Conservation (phyloP, 2,329 filamentous ascomycete species). For the Colletotrichum tofieldiae region DNA sequence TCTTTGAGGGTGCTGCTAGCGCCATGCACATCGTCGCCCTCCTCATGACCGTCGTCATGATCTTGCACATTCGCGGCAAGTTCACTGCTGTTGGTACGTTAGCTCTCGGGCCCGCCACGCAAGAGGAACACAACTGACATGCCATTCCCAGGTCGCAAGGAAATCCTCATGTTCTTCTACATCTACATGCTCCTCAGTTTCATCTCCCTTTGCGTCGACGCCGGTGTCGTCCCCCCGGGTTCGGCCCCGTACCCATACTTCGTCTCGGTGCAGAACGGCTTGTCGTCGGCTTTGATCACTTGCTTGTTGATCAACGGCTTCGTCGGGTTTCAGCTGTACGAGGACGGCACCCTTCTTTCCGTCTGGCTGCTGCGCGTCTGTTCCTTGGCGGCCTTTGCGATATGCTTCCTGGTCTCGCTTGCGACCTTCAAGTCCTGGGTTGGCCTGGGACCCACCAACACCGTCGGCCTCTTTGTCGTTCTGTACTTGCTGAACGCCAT, state of each 20-base stretch:
- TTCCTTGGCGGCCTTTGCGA: slow-evolving; percentile 85
- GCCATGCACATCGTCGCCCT: slow-evolving; percentile 94
- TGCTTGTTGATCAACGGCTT: slow-evolving; percentile 97
- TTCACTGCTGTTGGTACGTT: slow-evolving; percentile 94
- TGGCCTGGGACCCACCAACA: slow-evolving; percentile 87
- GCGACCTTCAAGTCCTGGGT: slow-evolving; percentile 95
- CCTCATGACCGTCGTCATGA: slow-evolving; percentile 96
- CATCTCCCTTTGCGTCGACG: slow-evolving; percentile 90
- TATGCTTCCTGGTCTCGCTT: slow-evolving; percentile 89
- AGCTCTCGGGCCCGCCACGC: not conserved
- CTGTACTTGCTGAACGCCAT: slow-evolving; percentile 93
- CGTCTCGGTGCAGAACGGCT: slow-evolving; percentile 86
- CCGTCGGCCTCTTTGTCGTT: slow-evolving; percentile 90
- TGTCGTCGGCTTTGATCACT: slow-evolving; percentile 88
- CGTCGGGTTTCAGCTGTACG: slow-evolving; percentile 97
- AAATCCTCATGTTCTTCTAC: slow-evolving; percentile 94
- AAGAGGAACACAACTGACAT: not conserved
- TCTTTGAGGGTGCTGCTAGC: slow-evolving; percentile 92
- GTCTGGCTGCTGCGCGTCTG: slow-evolving; percentile 91
- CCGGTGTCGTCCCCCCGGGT: slow-evolving; percentile 90
- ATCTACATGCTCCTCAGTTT: slow-evolving; percentile 93
- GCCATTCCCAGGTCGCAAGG: slow-evolving; percentile 68
- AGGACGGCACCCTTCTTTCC: slow-evolving; percentile 93
- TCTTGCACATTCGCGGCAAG: slow-evolving; percentile 95
- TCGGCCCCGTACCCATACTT: slow-evolving; percentile 91